Conservation (phyloP, 2,329 filamentous ascomycete species). For the Diaporthe citrichinensis region DNA sequence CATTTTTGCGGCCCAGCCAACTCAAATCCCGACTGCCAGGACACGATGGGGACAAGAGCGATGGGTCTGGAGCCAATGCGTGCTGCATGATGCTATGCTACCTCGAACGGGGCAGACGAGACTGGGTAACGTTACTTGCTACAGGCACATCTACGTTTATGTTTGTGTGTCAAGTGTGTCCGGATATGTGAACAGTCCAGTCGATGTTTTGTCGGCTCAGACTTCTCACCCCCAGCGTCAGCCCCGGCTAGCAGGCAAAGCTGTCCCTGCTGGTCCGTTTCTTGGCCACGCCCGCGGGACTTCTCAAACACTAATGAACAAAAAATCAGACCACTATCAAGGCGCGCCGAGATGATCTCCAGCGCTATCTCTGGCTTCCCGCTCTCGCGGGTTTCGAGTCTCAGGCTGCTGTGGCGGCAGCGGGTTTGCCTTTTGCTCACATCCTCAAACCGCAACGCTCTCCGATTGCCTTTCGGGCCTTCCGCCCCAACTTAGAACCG, state of each 20-base stretch:
- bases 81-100: slow-evolving; percentile 1
- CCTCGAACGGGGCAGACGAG: not conserved
- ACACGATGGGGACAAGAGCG: not conserved
- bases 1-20: not conserved
- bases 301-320: slow-evolving; percentile 44
- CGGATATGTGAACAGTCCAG: not conserved
- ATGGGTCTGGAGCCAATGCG: not conserved
- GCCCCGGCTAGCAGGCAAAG: not conserved
- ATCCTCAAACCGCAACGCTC: slow-evolving; percentile 23
- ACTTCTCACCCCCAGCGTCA: not conserved
- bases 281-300: slow-evolving; percentile 22
- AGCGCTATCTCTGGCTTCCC: slow-evolving; percentile 20
- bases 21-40: not conserved
- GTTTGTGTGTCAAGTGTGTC: not conserved
- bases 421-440: not conserved
- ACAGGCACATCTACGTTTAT: not conserved
- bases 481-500: slow-evolving; percentile 5
- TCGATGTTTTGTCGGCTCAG: slow-evolving; percentile 8
- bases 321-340: slow-evolving; percentile 44
- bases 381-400: slow-evolving; percentile 11
- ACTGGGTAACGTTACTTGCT: slow-evolving; percentile 11
- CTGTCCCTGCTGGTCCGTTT: slow-evolving; percentile 25
- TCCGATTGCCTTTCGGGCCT: slow-evolving; percentile 23
- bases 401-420: slow-evolving; percentile 26
- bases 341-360: slow-evolving; percentile 34